Base-by-base conservation (phyloP, 768 basidiomycete genomes). In the Rhodocollybia butyracea region DNA sequence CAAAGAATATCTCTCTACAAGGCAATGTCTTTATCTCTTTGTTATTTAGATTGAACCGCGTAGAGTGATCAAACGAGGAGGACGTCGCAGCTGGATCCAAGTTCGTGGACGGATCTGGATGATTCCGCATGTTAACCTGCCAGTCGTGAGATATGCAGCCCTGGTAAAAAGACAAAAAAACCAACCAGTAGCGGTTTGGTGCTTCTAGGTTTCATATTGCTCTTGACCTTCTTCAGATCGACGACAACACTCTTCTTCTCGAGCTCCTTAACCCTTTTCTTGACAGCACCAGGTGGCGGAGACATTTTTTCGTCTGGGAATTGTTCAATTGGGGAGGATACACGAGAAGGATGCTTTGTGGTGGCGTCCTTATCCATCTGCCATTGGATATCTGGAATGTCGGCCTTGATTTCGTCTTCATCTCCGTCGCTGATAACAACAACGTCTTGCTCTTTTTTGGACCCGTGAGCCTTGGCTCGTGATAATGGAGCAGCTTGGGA, bases 1-100 rank as follows among this genome's bases (percentile, higher is more conserved):
- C 68, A 31, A 64, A 55, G 57, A 57, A 65, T 62, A 63, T 65
- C 21, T 63, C 65, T 48, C 59, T 58, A n/a, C 67, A 53, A 31
- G 64, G 62, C 30, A 67, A 32, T 2, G 11, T 29, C 22, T 50
- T 36, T 19, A 19, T 41, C 17, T 50, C 7, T 2, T 40, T 21
- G 26, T 29, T 27, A 13, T 24, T 12, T n/a, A 51, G 2, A 22
- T 19, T 15, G 24, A 24, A 10, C 19, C 12, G n/a, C 19, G 15
- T 46, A 24, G 27, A 17, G 45, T 8, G 45, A 46, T 15, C 45
- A n/a, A 5, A 5, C 5, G 45, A 30, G 5, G 27, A 30, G 22
- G 51, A 29, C 8, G 51, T 41, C 40, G 51, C 51, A 27, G 42
- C 19, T 15, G 51, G 31, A 39, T 43, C 39, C 27, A 51, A 26